Conservation (phyloP, 2,329 filamentous ascomycete genomes). For the Aureobasidium sp. region DNA sequence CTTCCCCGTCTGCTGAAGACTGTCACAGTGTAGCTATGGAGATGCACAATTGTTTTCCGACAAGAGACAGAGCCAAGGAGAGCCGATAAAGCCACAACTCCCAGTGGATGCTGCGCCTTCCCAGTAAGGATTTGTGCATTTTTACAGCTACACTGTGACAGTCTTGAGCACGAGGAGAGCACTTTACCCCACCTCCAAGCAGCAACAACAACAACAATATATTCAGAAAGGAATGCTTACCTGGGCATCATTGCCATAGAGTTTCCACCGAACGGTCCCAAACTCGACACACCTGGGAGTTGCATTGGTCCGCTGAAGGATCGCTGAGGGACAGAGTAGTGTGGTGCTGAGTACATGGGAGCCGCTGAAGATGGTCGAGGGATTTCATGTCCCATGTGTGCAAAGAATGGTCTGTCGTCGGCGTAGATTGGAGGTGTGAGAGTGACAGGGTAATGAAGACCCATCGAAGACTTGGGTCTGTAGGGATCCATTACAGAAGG, state of each 20-base stretch:
- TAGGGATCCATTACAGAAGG: constrained; percentile 50
- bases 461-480: constrained; percentile 43
- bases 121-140: too few species aligned
- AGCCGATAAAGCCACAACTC: too few species aligned
- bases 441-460: constrained; percentile 40
- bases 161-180: too few species aligned
- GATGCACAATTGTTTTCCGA: too few species aligned
- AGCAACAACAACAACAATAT: background rate
- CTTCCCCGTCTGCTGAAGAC: too few species aligned
- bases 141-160: too few species aligned
- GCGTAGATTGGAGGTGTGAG: constrained; percentile 42
- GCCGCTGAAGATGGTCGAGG: constrained; percentile 49
- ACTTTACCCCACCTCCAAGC: background rate
- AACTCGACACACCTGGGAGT: constrained; percentile 52
- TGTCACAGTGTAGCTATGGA: too few species aligned
- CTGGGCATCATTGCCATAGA: constrained; percentile 13
- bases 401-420: constrained; percentile 41
- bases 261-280: constrained; percentile 41
- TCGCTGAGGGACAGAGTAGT: constrained; percentile 34
- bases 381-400: constrained; percentile 43
- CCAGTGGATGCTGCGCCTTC: too few species aligned
- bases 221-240: background rate
- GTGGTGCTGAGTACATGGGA: constrained; percentile 31
- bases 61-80: too few species aligned
- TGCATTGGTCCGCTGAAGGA: constrained; percentile 34